Percentiles rank a stretch among this genome's conserved stretches.
Evolutionary conservation across 2,329 filamentous ascomycete genomes (phyloP).

Genomic region (Neofusicoccum sp.): DNA sequence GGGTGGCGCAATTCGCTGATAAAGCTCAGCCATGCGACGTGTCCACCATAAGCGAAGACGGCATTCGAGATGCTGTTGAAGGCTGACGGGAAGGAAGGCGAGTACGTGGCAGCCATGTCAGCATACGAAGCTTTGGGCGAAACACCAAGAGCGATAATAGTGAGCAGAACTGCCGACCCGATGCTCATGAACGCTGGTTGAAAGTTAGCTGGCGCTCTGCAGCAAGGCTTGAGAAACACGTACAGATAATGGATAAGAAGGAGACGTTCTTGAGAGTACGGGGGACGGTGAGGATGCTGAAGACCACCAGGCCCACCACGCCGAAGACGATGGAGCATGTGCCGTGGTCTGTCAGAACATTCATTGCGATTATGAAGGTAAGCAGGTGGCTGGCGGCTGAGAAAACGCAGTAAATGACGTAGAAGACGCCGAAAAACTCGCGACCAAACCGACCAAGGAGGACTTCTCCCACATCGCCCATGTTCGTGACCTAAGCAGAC

Average conservation of each 20-base stretch:
- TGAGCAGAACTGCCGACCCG: slow-evolving; percentile 65
- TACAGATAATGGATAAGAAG: slow-evolving; percentile 63
- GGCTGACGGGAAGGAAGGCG: slow-evolving; percentile 67
- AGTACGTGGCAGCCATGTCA: slow-evolving; percentile 34
- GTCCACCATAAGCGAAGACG: slow-evolving; percentile 49
- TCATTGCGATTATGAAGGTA: slow-evolving; percentile 70
- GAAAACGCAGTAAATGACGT: slow-evolving; percentile 50
- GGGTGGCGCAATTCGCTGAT: slow-evolving; percentile 69
- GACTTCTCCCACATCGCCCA: slow-evolving; percentile 69
- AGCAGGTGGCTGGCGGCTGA: slow-evolving; percentile 72
- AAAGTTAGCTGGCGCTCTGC: background rate
- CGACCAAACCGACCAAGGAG: slow-evolving; percentile 57
- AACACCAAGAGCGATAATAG: slow-evolving; percentile 68
- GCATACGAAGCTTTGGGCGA: slow-evolving; percentile 35
- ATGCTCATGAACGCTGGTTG: slow-evolving; percentile 64
- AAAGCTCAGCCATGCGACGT: slow-evolving; percentile 70
- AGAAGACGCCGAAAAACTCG: slow-evolving; percentile 62
- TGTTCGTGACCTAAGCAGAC: slow-evolving; percentile 58
- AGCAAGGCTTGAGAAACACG: background rate
- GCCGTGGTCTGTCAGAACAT: slow-evolving; percentile 62
- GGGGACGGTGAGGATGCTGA: slow-evolving; percentile 61
- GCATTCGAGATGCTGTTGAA: slow-evolving; percentile 43
- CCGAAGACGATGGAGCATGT: slow-evolving; percentile 67
- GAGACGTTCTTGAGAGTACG: slow-evolving; percentile 65
- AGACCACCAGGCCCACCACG: slow-evolving; percentile 61